Evolutionary conservation across 192 early-diverging fungal genomes (phyloP).

Genomic region (Globomyces pollinis-pini): DNA sequence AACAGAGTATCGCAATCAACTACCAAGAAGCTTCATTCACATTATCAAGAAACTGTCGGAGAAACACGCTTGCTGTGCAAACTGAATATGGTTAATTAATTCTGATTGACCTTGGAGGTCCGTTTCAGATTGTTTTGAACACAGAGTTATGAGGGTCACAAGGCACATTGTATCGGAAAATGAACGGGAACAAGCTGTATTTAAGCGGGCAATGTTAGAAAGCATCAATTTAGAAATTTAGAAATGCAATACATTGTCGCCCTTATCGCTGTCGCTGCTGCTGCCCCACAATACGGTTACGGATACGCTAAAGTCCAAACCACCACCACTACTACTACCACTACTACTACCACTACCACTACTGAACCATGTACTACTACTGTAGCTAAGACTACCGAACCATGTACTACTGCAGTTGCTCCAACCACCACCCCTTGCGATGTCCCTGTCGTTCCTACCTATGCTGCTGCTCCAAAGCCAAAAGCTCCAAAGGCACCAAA

Average conservation of each 20-base stretch:
- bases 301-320: neutral
- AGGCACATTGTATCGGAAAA: too few relatives aligned
- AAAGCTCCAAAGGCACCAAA: neutral
- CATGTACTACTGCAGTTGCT: neutral
- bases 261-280: neutral
- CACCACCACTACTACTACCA: too few relatives aligned
- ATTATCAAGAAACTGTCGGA: too few relatives aligned
- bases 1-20: too few relatives aligned
- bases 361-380: neutral
- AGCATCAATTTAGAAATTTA: neutral
- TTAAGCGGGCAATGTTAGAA: neutral
- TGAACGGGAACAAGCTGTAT: neutral
- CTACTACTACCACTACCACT: too few relatives aligned
- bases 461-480: neutral
- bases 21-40: too few relatives aligned
- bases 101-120: too few relatives aligned
- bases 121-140: too few relatives aligned
- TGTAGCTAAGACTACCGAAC: neutral
- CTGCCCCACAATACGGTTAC: neutral
- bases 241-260: neutral
- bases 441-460: neutral
- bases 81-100: too few relatives aligned
- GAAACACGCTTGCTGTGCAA: too few relatives aligned
- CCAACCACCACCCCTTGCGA: slow-evolving; percentile 1
- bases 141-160: too few relatives aligned